Evolutionary conservation across 2,329 filamentous ascomycete genomes (phyloP).

Genomic region (Achaetomium macrosporum): DNA sequence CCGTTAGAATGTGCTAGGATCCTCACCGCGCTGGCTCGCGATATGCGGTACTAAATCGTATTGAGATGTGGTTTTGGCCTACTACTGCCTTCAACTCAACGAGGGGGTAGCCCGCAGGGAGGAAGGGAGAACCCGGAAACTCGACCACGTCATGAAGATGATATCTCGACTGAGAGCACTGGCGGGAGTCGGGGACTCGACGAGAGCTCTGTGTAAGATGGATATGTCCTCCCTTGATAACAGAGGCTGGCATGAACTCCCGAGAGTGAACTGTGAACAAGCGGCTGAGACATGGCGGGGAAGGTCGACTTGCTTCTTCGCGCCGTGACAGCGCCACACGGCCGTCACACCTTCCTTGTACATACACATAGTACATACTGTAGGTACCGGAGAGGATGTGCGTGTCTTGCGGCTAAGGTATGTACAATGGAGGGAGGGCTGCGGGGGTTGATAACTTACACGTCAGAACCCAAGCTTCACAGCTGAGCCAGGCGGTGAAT

Average conservation of each 20-base stretch:
- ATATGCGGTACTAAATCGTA: neutral
- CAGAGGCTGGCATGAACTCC: neutral
- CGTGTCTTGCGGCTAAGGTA: neutral
- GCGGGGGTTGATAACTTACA: neutral
- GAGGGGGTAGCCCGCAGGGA: neutral
- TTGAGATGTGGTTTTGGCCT: neutral
- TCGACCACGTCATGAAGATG: constrained; percentile 1
- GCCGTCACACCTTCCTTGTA: neutral
- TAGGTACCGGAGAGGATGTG: neutral
- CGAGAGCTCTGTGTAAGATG: neutral
- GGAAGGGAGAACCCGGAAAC: neutral
- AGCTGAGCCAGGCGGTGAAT: neutral
- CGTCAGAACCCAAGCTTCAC: neutral
- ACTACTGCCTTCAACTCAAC: neutral
- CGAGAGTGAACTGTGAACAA: neutral
- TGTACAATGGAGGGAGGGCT: neutral
- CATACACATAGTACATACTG: neutral
- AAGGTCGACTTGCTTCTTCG: neutral
- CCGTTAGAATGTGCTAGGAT: neutral
- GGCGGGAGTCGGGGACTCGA: neutral
- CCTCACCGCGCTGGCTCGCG: neutral
- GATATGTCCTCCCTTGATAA: neutral
- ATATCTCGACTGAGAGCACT: neutral
- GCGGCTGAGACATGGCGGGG: neutral
- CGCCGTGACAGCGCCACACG: neutral